Conservation (phyloP, 2,329 filamentous ascomycete genomes). For the Leptographium radiaticola region DNA sequence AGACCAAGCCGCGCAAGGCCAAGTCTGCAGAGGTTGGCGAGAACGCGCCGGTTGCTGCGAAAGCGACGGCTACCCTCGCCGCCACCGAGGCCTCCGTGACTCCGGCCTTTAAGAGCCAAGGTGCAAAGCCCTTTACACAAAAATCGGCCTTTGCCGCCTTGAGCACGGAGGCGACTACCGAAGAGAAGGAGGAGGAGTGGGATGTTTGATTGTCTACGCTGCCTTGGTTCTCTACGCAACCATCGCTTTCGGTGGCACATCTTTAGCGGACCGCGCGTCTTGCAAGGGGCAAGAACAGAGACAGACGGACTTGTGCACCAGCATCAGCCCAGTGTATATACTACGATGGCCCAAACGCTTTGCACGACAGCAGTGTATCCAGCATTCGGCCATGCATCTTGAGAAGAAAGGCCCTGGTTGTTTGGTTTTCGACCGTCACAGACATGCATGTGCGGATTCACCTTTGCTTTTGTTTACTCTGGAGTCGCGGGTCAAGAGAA, state of each 20-base stretch:
- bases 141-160: slow-evolving; percentile 35
- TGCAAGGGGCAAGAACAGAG: background rate
- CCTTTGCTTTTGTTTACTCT: background rate
- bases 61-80: slow-evolving; percentile 4
- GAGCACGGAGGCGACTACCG: slow-evolving; percentile 25
- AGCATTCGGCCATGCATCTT: background rate
- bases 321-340: background rate
- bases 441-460: background rate
- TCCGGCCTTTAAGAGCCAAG: slow-evolving; percentile 17
- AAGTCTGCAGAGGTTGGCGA: slow-evolving; percentile 23
- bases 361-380: background rate
- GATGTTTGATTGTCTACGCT: slow-evolving; percentile 33
- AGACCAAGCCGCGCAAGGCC: slow-evolving; percentile 28
- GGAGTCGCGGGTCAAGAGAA: slow-evolving; percentile 1
- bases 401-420: background rate
- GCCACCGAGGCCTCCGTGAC: slow-evolving; percentile 12
- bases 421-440: background rate
- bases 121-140: slow-evolving; percentile 23
- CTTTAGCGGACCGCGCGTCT: background rate
- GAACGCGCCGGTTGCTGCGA: slow-evolving; percentile 8
- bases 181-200: slow-evolving; percentile 35
- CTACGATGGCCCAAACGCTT: background rate
- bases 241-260: background rate
- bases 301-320: background rate
- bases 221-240: background rate